phyloP scores from a whole-genome alignment of 192 early-diverging fungal genomes.

The Backusella mclennaniae region DNA sequence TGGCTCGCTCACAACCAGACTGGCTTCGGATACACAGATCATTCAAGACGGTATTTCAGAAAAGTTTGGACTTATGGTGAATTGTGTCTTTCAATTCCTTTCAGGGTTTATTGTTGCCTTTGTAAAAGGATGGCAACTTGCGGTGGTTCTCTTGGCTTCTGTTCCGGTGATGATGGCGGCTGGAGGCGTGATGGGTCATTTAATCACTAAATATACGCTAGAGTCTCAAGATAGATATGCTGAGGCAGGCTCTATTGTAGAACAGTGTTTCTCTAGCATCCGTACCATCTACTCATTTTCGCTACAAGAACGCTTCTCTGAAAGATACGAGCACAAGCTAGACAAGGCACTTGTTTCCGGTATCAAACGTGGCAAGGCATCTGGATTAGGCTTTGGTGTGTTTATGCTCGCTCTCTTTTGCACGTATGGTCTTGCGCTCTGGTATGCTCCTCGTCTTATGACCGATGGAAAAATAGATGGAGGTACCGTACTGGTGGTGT shows the following conservation, averaged over 20 bases:
- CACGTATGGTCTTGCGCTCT: constrained; percentile 77
- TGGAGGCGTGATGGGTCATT: constrained; percentile 42
- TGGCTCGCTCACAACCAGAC: constrained; percentile 81
- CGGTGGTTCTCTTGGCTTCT: constrained; percentile 31
- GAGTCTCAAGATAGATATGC: constrained; percentile 67
- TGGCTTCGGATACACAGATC: constrained; percentile 79
- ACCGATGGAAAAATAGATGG: constrained; percentile 40
- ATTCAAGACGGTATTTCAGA: constrained; percentile 87
- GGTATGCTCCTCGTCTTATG: constrained; percentile 56
- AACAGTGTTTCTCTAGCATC: constrained; percentile 78
- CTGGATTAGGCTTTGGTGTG: constrained; percentile 64
- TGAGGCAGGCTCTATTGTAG: constrained; percentile 77
- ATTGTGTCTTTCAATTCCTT: constrained; percentile 61
- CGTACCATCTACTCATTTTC: constrained; percentile 88
- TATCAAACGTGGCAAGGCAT: constrained; percentile 54
- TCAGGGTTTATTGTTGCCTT: constrained; percentile 80
- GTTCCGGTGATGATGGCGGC: constrained; percentile 41
- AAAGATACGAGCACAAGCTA: constrained; percentile 58
- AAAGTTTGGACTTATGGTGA: constrained; percentile 72
- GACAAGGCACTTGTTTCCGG: constrained; percentile 59
- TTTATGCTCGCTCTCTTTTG: constrained; percentile 72
- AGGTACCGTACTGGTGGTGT: constrained; percentile 71
- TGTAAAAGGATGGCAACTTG: constrained; percentile 45
- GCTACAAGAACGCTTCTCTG: constrained; percentile 64
- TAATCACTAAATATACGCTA: constrained; percentile 42